Base-by-base conservation (phyloP, 495 filamentous ascomycete species). In the Niebla homalea region DNA sequence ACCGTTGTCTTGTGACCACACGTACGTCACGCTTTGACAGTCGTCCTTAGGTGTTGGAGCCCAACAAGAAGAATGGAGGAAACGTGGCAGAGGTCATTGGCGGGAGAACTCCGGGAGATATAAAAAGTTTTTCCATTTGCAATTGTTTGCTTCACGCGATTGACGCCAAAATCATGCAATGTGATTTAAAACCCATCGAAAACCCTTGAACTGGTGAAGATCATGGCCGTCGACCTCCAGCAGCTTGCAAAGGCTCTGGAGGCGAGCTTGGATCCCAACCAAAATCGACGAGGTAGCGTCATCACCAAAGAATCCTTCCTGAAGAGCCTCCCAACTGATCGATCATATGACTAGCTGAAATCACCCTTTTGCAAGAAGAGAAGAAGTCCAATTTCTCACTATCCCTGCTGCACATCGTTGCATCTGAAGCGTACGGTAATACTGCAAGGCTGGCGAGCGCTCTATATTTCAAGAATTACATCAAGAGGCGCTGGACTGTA, bases 401-500 rank as follows among this genome's bases (percentile, higher is more conserved):
- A 47, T 73, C 77, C 46, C 77, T 99, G 35, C 80, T 99, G 22
- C 85, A 85, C 49, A 88, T 97, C 60, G 88, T 93, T 46, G 86
- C 85, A 19, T 75, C 80, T 54, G 79, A 79, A 19, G 63, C 70
- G 22, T 78, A 78, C 52, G 79, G 84, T 8, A 64, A 70, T 44
- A 88, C 86, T 58, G 87, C 81, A 55, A 81, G 93, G 22, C 83
- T 97, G 40, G 78, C 92, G n/a, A 84, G 85, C 59, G 87, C 92
- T 23, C 73, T 99, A 42, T 93, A 81, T 70, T 97, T 99, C 76
- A 99, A 99, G 70, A 99, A 99, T 68, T 89, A 90, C 62, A 87
- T 99, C 59, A 84, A 81, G 67, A 76, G 84, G 56, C 92, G 87
- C 72, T 97, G 87, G 78, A 83, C 83, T 20, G 79, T 83, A 64